These are phyloP conservation scores for Monosporascus sp. DNA, from an alignment of 2,329 filamentous ascomycete species.

Conservation along the genomic window DNA sequence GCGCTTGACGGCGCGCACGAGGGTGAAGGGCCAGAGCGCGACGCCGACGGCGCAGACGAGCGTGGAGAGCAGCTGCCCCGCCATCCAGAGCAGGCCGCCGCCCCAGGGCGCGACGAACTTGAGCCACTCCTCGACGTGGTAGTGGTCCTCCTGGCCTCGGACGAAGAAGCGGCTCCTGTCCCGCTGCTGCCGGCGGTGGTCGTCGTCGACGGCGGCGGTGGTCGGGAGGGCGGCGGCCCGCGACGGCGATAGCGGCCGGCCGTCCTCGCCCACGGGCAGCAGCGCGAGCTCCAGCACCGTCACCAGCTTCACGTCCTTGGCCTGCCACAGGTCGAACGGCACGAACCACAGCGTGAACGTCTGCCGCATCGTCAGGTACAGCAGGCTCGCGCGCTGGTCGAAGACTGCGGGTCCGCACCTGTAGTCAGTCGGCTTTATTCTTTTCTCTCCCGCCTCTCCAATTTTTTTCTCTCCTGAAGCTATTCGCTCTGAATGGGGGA, in stretches of 20 bases:
- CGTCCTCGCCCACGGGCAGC: conserved; percentile 25
- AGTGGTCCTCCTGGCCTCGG: conserved; percentile 71
- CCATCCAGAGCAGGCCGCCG: conserved; percentile 45
- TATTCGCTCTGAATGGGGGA: no score
- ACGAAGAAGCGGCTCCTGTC: conserved; percentile 60
- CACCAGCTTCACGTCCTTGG: conserved; percentile 58
- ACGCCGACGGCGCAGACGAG: conserved; percentile 59
- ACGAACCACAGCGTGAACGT: conserved; percentile 73
- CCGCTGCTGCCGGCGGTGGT: conserved; percentile 14
- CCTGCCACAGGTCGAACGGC: conserved; percentile 59
- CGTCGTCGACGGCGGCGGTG: conserved; percentile 12
- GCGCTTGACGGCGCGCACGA: not conserved
- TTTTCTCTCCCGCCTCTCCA: not conserved
- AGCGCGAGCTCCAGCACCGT: conserved; percentile 60
- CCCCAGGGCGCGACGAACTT: conserved; percentile 64
- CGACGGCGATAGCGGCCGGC: conserved; percentile 10
- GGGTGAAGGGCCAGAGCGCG: conserved; percentile 14
- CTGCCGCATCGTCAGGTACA: conserved; percentile 72
- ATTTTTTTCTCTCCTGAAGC: no score
- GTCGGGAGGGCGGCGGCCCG: not conserved
- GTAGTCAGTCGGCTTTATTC: not conserved
- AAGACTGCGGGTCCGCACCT: conserved; percentile 45
- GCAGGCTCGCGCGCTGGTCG: conserved; percentile 57
- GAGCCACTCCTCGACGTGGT: conserved; percentile 70
- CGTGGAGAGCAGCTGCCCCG: conserved; percentile 61